Conservation (phyloP, 2,329 filamentous ascomycete genomes). For the Diplodia mutila region DNA sequence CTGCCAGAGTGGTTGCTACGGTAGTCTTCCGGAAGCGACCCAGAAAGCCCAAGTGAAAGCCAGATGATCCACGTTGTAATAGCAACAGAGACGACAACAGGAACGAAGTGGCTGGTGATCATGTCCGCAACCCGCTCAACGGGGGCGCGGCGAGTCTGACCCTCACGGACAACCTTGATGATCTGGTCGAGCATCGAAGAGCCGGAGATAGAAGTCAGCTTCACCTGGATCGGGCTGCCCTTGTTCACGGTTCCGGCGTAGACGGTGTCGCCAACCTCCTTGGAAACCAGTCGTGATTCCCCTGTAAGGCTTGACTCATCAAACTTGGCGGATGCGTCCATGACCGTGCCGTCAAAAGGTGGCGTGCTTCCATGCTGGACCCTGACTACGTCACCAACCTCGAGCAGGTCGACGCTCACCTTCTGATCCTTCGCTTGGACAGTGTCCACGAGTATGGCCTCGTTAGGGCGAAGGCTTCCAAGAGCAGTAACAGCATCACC, state of each 20-base stretch:
- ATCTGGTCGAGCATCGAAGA: constrained; percentile 80
- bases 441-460: constrained; percentile 69
- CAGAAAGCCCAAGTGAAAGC: constrained; percentile 66
- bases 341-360: constrained; percentile 74
- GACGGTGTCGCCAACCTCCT: constrained; percentile 65
- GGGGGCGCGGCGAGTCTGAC: constrained; percentile 74
- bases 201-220: constrained; percentile 67
- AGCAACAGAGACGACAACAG: constrained; percentile 70
- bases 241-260: constrained; percentile 78
- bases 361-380: constrained; percentile 81
- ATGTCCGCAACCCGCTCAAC: constrained; percentile 75
- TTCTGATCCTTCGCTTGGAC: constrained; percentile 42
- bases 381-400: constrained; percentile 61
- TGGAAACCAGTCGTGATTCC: constrained; percentile 70
- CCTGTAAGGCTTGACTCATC: constrained; percentile 91
- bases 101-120: constrained; percentile 77
- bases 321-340: constrained; percentile 65
- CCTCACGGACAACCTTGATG: constrained; percentile 75
- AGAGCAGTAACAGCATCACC: constrained; percentile 83
- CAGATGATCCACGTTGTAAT: constrained; percentile 73
- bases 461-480: constrained; percentile 74
- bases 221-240: constrained; percentile 63
- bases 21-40: constrained; percentile 61
- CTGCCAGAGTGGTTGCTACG: constrained; percentile 60
- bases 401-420: constrained; percentile 68